Percentiles rank a stretch among this genome's conserved stretches.
Conservation (phyloP, 805 yeast species). For the Cyberlindnera suaveolens region DNA sequence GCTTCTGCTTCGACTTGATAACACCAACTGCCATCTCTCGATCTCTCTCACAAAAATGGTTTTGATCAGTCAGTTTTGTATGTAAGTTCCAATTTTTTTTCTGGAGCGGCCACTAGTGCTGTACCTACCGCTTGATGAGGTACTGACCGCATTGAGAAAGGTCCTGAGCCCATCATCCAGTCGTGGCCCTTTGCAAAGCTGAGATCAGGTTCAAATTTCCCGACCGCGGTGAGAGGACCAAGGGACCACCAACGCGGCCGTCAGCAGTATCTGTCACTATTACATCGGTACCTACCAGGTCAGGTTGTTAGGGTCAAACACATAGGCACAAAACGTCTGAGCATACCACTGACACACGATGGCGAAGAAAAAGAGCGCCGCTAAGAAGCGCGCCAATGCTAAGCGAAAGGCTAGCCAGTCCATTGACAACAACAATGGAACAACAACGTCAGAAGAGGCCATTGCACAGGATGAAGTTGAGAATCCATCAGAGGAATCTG, state of each 20-base stretch:
- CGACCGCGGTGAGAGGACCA: too few species aligned
- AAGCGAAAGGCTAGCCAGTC: background rate
- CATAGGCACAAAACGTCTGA: too few species aligned
- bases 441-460: background rate
- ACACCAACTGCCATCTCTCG: conserved; percentile 25
- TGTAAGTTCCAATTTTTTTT: too few species aligned
- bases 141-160: background rate
- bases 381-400: conserved; percentile 1
- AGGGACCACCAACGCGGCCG: too few species aligned
- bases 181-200: too few species aligned
- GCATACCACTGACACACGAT: background rate
- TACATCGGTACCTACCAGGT: too few species aligned
- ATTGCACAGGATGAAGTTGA: too few species aligned
- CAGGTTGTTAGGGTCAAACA: too few species aligned
- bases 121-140: background rate
- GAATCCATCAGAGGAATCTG: too few species aligned
- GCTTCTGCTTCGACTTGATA: conserved; percentile 46
- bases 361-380: conserved; percentile 1
- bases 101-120: background rate
- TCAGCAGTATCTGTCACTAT: too few species aligned
- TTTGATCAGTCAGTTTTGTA: too few species aligned
- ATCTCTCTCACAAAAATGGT: background rate
- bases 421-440: background rate
- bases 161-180: background rate
- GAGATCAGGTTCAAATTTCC: too few species aligned